Evolutionary conservation across 352 stramenopile genomes (phyloP), one percentile per base, ranked within the genome.

Genomic region (Globisporangium apiculatum): DNA sequence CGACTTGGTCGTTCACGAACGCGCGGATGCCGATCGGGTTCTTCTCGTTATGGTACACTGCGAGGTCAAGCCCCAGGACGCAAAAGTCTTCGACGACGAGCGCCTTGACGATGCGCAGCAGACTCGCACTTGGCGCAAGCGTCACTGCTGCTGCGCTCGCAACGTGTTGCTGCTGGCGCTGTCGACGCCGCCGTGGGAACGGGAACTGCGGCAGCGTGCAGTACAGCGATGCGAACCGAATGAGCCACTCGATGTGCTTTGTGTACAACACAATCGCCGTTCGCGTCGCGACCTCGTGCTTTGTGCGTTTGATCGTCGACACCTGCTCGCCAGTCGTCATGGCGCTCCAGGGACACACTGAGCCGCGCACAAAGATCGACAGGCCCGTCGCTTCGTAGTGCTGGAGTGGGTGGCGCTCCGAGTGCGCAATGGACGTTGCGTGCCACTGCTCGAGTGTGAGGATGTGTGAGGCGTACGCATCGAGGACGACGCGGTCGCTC

Each of bases 191-290:
- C 5, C 15, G 66, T 45, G 68, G 69, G 31, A 80, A 60, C 7
- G 66, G 55, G 53, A 68, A 57, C 3, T 47, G 53, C 41, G 66
- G 62, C 3, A 89, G 40, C 2, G 62, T 69, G 48, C 72, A 47
- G 37, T 87, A 89, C 17, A 89, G 18, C 8, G 63, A 64, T 7
- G 68, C 66, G 57, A 90, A 88, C 12, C 50, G 66, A 65, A 88
- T 83, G 24, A 94, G 38, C 78, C 82, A 90, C 51, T 91, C 84
- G 7, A 91, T 65, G 15, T 86, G 78, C 52, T 86, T 91, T 2
- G 67, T 79, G 64, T 94, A 91, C 7, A 94, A 48, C 1, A 94
- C 66, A 36, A 91, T 65, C 18, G 81, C 75, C 47, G 76, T 83
- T 31, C 76, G 63, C 15, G 73, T 65, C 18, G 73, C 69, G 46